These are phyloP conservation scores for Leucaena leucocephala DNA, from an alignment of 306 rosid genomes.

Conservation along the genomic window DNA sequence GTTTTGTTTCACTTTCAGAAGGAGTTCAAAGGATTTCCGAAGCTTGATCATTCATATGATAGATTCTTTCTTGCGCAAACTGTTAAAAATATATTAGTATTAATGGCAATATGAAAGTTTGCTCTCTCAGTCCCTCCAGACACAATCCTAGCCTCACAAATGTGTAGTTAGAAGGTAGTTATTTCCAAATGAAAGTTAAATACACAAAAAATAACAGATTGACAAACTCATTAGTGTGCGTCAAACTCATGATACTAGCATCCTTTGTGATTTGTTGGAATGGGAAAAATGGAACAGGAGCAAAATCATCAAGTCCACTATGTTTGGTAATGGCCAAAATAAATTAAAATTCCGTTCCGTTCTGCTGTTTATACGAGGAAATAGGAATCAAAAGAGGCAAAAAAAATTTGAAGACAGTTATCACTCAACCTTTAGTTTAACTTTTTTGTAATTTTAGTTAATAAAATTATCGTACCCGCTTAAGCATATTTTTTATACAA, in stretches of 20 bases:
- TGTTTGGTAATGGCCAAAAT: neutral
- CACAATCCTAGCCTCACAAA: neutral
- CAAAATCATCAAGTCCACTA: neutral
- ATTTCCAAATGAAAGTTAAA: neutral
- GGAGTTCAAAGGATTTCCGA: neutral
- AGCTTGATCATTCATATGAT: neutral
- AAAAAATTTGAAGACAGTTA: too few species aligned
- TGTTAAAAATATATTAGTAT: neutral
- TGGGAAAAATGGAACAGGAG: neutral
- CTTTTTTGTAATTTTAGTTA: neutral
- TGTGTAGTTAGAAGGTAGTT: neutral
- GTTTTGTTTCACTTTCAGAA: neutral
- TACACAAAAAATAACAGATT: neutral
- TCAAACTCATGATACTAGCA: neutral
- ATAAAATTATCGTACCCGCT: neutral
- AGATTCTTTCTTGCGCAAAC: neutral
- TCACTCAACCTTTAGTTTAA: too few species aligned
- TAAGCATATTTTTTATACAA: neutral
- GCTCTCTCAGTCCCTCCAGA: neutral
- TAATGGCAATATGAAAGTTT: neutral
- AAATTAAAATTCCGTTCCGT: neutral
- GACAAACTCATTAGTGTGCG: neutral
- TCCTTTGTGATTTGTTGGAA: neutral
- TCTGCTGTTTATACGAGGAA: too few species aligned
- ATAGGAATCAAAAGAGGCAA: too few species aligned